Percentiles rank a stretch among this genome's conserved stretches.
Conservation (phyloP, 306 rosid species). For the Fagus sylvatica region DNA sequence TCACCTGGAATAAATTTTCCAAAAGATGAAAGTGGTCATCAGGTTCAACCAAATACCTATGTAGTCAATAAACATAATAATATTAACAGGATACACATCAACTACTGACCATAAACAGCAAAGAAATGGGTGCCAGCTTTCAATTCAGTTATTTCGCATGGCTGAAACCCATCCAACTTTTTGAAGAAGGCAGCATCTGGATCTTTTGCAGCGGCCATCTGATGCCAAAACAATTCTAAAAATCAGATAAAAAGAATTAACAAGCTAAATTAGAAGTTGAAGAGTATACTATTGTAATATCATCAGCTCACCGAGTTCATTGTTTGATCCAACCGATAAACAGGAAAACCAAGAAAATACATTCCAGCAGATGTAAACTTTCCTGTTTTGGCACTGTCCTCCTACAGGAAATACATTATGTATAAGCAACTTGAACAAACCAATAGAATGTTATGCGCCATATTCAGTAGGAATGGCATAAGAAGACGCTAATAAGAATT, state of each 20-base stretch:
- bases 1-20: conserved; percentile 62
- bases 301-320: conserved; percentile 68
- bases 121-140: conserved; percentile 94
- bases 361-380: conserved; percentile 93
- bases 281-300: neutral
- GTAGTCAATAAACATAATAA: conserved; percentile 27
- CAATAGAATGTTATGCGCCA: conserved; percentile 23
- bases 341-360: conserved; percentile 98
- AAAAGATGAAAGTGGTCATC: conserved; percentile 17
- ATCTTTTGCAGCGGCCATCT: conserved; percentile 93
- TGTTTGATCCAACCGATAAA: conserved; percentile 87
- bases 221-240: conserved; percentile 26
- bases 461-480: neutral
- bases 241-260: conserved; percentile 23
- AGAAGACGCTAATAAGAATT: neutral
- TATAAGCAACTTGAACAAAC: conserved; percentile 15
- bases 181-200: conserved; percentile 92
- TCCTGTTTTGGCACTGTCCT: conserved; percentile 85
- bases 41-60: conserved; percentile 5
- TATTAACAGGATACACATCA: conserved; percentile 6
- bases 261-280: conserved; percentile 17
- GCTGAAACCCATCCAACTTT: conserved; percentile 91
- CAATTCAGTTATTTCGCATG: conserved; percentile 85
- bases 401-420: conserved; percentile 48
- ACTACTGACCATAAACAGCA: conserved; percentile 82